Base-by-base conservation (phyloP, 306 rosid genomes). In the Sesbania bispinosa region DNA sequence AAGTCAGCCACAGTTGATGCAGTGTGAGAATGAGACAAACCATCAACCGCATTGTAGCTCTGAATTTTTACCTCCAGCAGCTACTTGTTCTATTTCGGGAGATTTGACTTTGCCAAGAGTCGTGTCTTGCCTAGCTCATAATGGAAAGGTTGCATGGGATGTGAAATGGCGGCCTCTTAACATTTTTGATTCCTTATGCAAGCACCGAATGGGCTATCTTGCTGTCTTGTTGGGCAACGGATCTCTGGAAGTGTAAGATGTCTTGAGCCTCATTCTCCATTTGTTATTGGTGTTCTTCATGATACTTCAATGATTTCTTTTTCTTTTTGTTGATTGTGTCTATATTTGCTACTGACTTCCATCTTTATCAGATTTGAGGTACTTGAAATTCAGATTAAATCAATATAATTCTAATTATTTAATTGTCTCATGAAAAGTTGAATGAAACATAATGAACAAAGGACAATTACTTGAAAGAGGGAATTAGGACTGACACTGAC, bases 111-210 rank as follows among this genome's bases (percentile, higher is more conserved):
- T 89, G 84, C 99, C 97, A 16, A 80, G 91, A 82, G 53, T 91
- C 5, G 86, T 85, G 59, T 62, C 79, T 60, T 81, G 97, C 85
- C 83, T 91, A 63, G 97, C 99, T 61, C 97, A 91, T 85, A 88
- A 89, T 71, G 99, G 97, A 67, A 91, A 88, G 87, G 95, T 94
- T 62, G 95, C 96, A 60, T 94, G 99, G 99, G 97, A 94, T 89
- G 85, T 89, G 78, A 94, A 94, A 81, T 94, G 99, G 99, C 80
- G 77, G 63, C 99, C 97, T 82, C 35, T 54, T 29, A 69, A 68
- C 69, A 58, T 26, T 59, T 24, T 67, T 74, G 80, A 76, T 82
- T 62, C 82, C 61, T 45, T 74, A 33, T 65, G 79, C 75, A 82
- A 83, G 84, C 87, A 81, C 61, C 86, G 84, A 57, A 86, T 94